Evolutionary conservation across 345 rosid genomes (phyloP), one percentile per base, ranked within the genome.

Genomic region (Lumnitzera littorea): DNA sequence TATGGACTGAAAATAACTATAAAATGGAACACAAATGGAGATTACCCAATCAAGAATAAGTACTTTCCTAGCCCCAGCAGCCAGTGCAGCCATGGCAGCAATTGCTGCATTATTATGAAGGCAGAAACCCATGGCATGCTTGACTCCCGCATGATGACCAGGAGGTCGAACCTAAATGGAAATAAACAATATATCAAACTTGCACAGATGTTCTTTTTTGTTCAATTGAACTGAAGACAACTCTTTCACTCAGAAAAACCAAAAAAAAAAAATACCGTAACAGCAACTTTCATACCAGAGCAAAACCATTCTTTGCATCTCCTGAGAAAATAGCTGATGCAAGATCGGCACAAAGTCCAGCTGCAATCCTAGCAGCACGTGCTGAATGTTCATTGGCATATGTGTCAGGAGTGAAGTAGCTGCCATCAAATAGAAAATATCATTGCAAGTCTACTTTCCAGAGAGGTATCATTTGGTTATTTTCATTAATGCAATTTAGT

Each of bases 321-420:
- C 91, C 96, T 57, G 88, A 72, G 65, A 80, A 75, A 64, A 91
- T 84, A 70, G 81, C 87, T 70, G 89, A 77, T 60, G 99, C 92
- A 72, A 94, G 91, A 78, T 91, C 97, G 67, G 91, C 91, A 76
- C 99, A 91, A 68, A 91, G 68, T 59, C 99, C 99, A 16, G 99
- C 96, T 64, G 97, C 99, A 80, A 91, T 86, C 78, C 99, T 84
- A 63, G 99, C 99, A 79, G 97, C 96, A 74, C 66, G 51, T 25
- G 99, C 97, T 78, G 99, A 94, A 79, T 94, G 88, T 72, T 86
- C 95, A 79, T 94, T 94, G 25, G 97, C 95, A 76, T 91, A 94
- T 6, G 99, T 94, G 69, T 94, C 97, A 25, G 95, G 78, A 56
- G 99, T 94, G 77, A 94, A 94, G 73, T 90, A 94, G 75, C 97